Base-by-base conservation (phyloP, 352 stramenopile genomes). In the Globisporangium abappressorium region DNA sequence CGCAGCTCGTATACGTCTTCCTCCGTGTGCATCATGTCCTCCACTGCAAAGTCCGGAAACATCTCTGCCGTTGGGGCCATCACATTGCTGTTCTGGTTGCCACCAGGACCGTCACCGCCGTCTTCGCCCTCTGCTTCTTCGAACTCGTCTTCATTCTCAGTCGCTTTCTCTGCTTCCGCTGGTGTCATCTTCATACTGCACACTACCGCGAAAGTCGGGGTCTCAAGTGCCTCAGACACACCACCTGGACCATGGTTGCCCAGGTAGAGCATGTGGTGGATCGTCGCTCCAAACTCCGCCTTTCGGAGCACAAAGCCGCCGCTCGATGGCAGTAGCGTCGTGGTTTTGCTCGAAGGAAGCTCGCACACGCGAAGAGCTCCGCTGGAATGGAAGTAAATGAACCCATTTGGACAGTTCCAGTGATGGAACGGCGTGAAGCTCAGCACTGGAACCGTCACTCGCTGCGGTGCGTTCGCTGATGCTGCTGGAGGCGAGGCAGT, bases 391-490 rank as follows among this genome's bases (percentile, higher is more conserved):
- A 92, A 96, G 68, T 94, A 96, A 58, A 94, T 93, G 66, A 96
- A 96, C 0, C 88, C 88, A 64, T 93, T 90, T 2, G 88, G 88
- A 53, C 87, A 96, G 64, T 96, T 95, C 85, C 85, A 93, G 60
- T 96, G 88, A 38, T 96, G 85, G 70, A 96, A 96, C 1, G 87
- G 81, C 34, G 88, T 95, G 63, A 93, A 94, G 68, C 86, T 92
- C 56, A 95, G 75, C n/a, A 96, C 87, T 1, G 88, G 88, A 1
- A 96, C 85, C 18, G 78, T 89, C 20, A 92, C 77, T 33, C 68
- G 69, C 0, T 77, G 82, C n/a, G 75, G 66, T 2, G 62, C 64
- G 56, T 75, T 82, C 18, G 67, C 41, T 24, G 70, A 57, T 9
- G 70, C 53, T 18, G 64, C 47, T 7, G 70, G 70, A 2, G 70